Evolutionary conservation across 768 basidiomycete species (phyloP).

Genomic region (Gautieria morchelliformis): DNA sequence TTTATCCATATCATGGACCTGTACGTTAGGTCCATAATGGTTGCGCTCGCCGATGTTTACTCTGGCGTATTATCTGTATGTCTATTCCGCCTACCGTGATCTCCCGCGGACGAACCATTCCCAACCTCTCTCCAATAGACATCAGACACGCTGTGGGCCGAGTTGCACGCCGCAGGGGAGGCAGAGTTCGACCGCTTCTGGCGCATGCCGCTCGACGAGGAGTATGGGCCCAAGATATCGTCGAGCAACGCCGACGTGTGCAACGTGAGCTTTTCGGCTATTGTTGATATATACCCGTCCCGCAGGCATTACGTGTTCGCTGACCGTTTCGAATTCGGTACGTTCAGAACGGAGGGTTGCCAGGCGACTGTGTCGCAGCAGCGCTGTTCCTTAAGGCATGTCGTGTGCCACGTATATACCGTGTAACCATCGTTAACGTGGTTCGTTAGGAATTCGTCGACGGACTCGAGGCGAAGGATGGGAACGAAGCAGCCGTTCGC

Average conservation of each 20-base stretch:
- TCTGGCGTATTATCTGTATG: constrained; percentile 75
- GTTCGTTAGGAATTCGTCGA: constrained; percentile 65
- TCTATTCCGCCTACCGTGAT: too few relatives aligned
- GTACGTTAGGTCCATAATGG: constrained; percentile 47
- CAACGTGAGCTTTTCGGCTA: constrained; percentile 38
- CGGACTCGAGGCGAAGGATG: constrained; percentile 57
- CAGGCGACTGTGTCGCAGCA: constrained; percentile 69
- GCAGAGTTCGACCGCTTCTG: constrained; percentile 76
- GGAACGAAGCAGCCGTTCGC: constrained; percentile 40
- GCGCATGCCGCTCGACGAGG: constrained; percentile 84
- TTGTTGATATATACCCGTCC: background rate
- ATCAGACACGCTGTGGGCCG: constrained; percentile 65
- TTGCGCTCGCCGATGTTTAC: constrained; percentile 68
- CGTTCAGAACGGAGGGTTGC: constrained; percentile 53
- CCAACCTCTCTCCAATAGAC: constrained; percentile 42
- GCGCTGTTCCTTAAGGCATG: constrained; percentile 68
- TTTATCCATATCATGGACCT: background rate
- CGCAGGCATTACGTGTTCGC: too few relatives aligned
- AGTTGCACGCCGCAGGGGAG: constrained; percentile 60
- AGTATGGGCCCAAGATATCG: constrained; percentile 67
- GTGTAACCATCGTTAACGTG: too few relatives aligned
- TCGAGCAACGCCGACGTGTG: constrained; percentile 73
- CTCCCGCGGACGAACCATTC: too few relatives aligned
- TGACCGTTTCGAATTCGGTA: too few relatives aligned
- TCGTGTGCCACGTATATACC: too few relatives aligned